Percentiles rank a stretch among this genome's conserved stretches.
Conservation (phyloP, 169 alveolate genomes). For the Babesia gibsoni region DNA sequence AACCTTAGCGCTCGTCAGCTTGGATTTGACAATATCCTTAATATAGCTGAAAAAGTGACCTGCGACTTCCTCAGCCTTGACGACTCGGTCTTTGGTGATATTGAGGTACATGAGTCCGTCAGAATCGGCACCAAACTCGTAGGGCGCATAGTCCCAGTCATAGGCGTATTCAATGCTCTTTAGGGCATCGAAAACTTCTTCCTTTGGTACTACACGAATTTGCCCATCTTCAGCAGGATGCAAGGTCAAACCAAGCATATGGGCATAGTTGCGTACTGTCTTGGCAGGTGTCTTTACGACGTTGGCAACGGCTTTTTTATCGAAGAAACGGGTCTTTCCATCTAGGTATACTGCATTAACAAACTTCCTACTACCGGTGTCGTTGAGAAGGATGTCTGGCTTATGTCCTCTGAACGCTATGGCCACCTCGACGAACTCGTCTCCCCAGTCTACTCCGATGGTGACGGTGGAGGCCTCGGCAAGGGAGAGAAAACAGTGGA, state of each 20-base stretch:
- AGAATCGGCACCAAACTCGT: conserved; percentile 46
- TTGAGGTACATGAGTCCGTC: conserved; percentile 62
- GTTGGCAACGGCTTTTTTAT: conserved; percentile 62
- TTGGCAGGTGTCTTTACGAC: conserved; percentile 29
- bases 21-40: conserved; percentile 60
- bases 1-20: conserved; percentile 62
- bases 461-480: conserved; percentile 29
- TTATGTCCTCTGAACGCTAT: conserved; percentile 74
- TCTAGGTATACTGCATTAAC: conserved; percentile 67
- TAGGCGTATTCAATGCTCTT: conserved; percentile 1
- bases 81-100: conserved; percentile 59
- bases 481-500: neutral
- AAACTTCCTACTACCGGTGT: conserved; percentile 74
- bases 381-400: conserved; percentile 71
- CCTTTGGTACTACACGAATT: neutral
- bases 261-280: conserved; percentile 54
- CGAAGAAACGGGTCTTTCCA: conserved; percentile 65
- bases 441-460: conserved; percentile 77
- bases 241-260: conserved; percentile 43
- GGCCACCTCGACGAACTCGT: conserved; percentile 73
- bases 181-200: conserved; percentile 11
- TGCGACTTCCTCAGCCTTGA: conserved; percentile 68
- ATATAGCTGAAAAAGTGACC: conserved; percentile 73
- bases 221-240: neutral
- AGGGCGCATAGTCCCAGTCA: conserved; percentile 59